phyloP scores from a whole-genome alignment of 2,329 filamentous ascomycete genomes.

The Aspergillus arachidicola region DNA sequence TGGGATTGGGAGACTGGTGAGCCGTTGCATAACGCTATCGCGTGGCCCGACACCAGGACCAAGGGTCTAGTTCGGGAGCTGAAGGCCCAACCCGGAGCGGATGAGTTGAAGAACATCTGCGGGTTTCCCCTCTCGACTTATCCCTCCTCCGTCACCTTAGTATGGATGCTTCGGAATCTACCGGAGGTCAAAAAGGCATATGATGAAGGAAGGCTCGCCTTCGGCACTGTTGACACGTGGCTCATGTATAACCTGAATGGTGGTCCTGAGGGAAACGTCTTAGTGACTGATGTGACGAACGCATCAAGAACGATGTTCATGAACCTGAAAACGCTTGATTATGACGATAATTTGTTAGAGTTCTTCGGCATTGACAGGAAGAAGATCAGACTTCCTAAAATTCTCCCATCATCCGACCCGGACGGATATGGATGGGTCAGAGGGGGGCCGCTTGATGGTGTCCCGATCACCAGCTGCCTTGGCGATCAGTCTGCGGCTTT shows the following conservation, averaged over 20 bases:
- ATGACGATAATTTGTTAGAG: slow-evolving; percentile 73
- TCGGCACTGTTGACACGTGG: slow-evolving; percentile 89
- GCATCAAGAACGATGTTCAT: slow-evolving; percentile 94
- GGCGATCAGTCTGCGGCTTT: slow-evolving; percentile 86
- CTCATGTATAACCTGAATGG: slow-evolving; percentile 81
- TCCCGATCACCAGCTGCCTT: slow-evolving; percentile 78
- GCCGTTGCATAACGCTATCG: slow-evolving; percentile 80
- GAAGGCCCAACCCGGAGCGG: slow-evolving; percentile 67
- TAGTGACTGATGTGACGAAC: slow-evolving; percentile 85
- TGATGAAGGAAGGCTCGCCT: slow-evolving; percentile 73
- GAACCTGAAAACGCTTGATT: slow-evolving; percentile 78
- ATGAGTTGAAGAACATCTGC: slow-evolving; percentile 69
- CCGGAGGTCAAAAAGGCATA: slow-evolving; percentile 72
- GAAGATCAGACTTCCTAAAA: slow-evolving; percentile 77
- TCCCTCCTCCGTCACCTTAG: slow-evolving; percentile 79
- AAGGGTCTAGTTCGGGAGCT: slow-evolving; percentile 75
- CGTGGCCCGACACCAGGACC: slow-evolving; percentile 87
- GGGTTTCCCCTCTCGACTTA: slow-evolving; percentile 87
- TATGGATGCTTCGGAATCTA: slow-evolving; percentile 78
- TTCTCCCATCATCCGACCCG: slow-evolving; percentile 76
- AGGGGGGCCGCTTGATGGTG: slow-evolving; percentile 67
- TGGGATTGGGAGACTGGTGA: slow-evolving; percentile 83
- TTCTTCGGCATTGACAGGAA: slow-evolving; percentile 77
- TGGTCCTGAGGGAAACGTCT: slow-evolving; percentile 65
- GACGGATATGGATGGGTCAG: slow-evolving; percentile 71